Conservation (phyloP, 106 monocot species). For the Dioscorea zingiberensis region DNA sequence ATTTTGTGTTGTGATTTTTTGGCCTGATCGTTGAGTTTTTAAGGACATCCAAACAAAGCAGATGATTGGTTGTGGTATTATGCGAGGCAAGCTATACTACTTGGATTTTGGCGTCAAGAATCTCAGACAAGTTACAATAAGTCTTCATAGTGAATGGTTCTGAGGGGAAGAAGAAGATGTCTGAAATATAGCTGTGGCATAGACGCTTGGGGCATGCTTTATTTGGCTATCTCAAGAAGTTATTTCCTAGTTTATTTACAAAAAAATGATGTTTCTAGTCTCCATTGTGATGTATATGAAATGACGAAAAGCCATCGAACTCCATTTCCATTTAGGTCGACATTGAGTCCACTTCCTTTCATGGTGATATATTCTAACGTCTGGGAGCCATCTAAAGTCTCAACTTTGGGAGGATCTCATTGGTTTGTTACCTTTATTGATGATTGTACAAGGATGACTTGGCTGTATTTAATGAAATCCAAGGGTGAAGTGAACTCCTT, state of each 20-base stretch:
- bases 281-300: no score
- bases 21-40: no score
- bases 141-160: not conserved
- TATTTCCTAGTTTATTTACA: constrained; percentile 18
- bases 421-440: constrained; percentile 22
- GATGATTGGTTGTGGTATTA: constrained; percentile 13
- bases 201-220: constrained; percentile 9
- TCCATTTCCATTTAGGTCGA: no score
- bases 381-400: constrained; percentile 6
- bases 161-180: not conserved
- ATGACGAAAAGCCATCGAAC: no score
- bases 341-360: no score
- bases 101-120: constrained; percentile 1
- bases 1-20: no score
- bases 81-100: constrained; percentile 1
- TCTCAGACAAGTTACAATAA: not conserved
- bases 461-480: constrained; percentile 11
- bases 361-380: no score
- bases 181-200: constrained; percentile 6
- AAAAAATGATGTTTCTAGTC: no score
- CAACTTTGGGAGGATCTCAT: constrained; percentile 4
- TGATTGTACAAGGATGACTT: constrained; percentile 10
- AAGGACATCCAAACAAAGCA: no score
- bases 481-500: constrained; percentile 9
- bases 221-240: constrained; percentile 8